These are phyloP conservation scores for Trypanosoma mega DNA, from an alignment of 208 protist genomes.

Conservation along the genomic window DNA sequence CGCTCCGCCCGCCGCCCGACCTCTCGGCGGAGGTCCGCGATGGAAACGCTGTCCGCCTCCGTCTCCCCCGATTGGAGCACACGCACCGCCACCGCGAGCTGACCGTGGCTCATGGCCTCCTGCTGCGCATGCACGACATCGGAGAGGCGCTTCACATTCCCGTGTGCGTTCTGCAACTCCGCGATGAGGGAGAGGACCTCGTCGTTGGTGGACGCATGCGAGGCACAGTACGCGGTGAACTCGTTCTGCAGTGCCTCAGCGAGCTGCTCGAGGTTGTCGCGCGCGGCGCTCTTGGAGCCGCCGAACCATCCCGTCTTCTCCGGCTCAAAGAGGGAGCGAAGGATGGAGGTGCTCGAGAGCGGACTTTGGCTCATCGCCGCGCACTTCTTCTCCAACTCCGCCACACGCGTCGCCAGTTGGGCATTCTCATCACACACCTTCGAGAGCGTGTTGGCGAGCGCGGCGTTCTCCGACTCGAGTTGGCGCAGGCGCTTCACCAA, in stretches of 20 bases:
- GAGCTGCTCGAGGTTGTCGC: conserved; percentile 66
- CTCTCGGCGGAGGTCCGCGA: conserved; percentile 45
- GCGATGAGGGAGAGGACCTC: conserved; percentile 75
- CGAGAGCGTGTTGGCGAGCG: conserved; percentile 55
- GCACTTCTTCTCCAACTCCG: conserved; percentile 42
- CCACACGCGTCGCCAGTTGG: conserved; percentile 37
- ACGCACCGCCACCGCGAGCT: conserved; percentile 35
- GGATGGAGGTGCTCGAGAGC: conserved; percentile 44
- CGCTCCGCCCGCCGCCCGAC: conserved; percentile 34
- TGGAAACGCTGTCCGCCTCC: conserved; percentile 23
- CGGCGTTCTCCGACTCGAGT: conserved; percentile 60
- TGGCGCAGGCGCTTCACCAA: conserved; percentile 59
- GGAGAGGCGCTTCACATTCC: conserved; percentile 54
- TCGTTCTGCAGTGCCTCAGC: conserved; percentile 64
- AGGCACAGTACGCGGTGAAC: conserved; percentile 70
- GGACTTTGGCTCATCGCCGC: conserved; percentile 34
- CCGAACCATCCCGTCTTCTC: conserved; percentile 84
- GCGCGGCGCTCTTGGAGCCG: conserved; percentile 57
- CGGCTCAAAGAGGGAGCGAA: conserved; percentile 74
- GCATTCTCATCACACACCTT: conserved; percentile 86
- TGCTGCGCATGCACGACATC: conserved; percentile 64
- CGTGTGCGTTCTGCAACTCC: conserved; percentile 58
- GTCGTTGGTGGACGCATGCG: conserved; percentile 75
- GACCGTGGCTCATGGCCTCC: conserved; percentile 50
- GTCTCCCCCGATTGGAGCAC: conserved; percentile 34